A percentile compares a stretch with the other conserved stretches of the same genome.
phyloP scores from a whole-genome alignment of 2,329 filamentous ascomycete genomes.

The Phyllosticta citriasiana region DNA sequence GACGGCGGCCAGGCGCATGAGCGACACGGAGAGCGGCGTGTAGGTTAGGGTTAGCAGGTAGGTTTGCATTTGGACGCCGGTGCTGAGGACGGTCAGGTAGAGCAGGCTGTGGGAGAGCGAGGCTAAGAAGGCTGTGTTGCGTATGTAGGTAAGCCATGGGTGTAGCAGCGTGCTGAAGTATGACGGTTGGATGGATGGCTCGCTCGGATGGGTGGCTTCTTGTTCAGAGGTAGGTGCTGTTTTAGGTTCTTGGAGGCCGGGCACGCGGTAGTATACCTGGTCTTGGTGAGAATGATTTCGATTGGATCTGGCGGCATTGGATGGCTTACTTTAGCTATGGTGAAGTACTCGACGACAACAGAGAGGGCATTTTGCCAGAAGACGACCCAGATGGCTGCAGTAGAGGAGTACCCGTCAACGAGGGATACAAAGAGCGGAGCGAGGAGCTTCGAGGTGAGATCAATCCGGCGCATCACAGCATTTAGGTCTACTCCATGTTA shows the following conservation, averaged over 20 bases:
- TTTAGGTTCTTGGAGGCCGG: neutral
- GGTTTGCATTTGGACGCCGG: slow-evolving; percentile 52
- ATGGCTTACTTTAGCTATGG: slow-evolving; percentile 36
- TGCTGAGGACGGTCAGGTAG: slow-evolving; percentile 43
- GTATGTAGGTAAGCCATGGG: slow-evolving; percentile 3
- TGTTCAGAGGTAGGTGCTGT: neutral
- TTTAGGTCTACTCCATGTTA: slow-evolving; percentile 31
- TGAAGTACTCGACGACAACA: slow-evolving; percentile 42
- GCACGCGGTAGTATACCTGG: neutral
- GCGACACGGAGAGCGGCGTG: slow-evolving; percentile 42
- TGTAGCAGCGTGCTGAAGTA: neutral
- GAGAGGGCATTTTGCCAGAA: slow-evolving; percentile 41
- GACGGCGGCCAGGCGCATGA: slow-evolving; percentile 44
- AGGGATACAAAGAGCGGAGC: slow-evolving; percentile 44
- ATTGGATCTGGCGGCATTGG: neutral
- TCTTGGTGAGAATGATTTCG: slow-evolving; percentile 42
- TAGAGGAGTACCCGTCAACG: slow-evolving; percentile 39
- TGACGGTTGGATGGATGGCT: neutral
- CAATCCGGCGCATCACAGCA: slow-evolving; percentile 50
- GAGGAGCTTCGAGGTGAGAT: slow-evolving; percentile 48
- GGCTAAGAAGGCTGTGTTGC: slow-evolving; percentile 48
- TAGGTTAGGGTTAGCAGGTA: slow-evolving; percentile 49
- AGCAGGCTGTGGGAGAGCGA: slow-evolving; percentile 51
- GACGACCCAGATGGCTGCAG: slow-evolving; percentile 39
- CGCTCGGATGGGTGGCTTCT: neutral